Evolutionary conservation across 345 rosid genomes (phyloP), one percentile per base, ranked within the genome.

Genomic region (Gossypium mustelinum): DNA sequence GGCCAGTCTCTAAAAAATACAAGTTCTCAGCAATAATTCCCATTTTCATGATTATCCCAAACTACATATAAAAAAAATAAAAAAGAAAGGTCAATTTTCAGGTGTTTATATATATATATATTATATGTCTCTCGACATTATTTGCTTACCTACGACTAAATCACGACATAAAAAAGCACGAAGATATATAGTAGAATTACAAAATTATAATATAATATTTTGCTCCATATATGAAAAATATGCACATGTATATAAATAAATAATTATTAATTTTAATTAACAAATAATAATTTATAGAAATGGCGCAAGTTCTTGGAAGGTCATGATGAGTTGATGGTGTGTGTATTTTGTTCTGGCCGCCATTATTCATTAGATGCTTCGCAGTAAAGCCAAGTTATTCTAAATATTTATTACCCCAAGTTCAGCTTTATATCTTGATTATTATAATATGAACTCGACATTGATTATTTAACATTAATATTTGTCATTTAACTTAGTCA

Each of bases 321-420:
- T 39, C 39, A 11, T 59, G 27, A 24, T 24, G 64, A 11, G 64
- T 25, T 11, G 64, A 5, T 34, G 41, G 41, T 34, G 68, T 34
- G 47, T 24, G 20, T 12, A 14, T 61, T 61, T 43, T 61, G 18
- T 3, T 61, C 17, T 61, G 51, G 27, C 69, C 18, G 47, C 47
- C 11, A 41, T 43, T 12, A 9, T 17, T 41, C 10, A 4, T 0
- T 7, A 65, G 25, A 65, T 65, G 51, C 61, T 74, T 48, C 48
- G 29, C 68, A 73, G 29, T 25, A 14, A 61, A 59, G 76, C 76
- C 18, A 62, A 50, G 9, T 25, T 17, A 73, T 60, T 60, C 2
- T 11, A 59, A 24, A 24, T 59, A 59, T 59, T 24, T 4, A 60
- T 25, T 14, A 61, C 7, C 66, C 11, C 66, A 7, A 9, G 9